Evolutionary conservation across 345 rosid species (phyloP).

Genomic region (Bretschneidera sinensis): DNA sequence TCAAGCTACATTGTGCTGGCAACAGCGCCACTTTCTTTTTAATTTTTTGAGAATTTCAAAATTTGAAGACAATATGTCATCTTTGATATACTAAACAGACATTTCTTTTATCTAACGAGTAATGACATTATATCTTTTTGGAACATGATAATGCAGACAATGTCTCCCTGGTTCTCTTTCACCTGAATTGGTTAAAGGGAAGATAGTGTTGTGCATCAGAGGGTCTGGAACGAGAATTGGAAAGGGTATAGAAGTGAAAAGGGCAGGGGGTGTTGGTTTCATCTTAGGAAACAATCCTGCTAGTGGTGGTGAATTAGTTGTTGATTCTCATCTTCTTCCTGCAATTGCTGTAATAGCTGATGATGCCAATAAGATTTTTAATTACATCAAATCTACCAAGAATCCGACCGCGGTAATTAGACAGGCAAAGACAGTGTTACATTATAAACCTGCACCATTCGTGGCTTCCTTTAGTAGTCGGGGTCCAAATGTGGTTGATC

Average conservation of each 20-base stretch:
- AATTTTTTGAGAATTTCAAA: too few relatives aligned
- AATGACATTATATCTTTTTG: too few relatives aligned
- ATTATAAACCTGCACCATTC: conserved; percentile 51
- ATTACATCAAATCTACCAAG: conserved; percentile 55
- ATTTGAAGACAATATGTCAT: neutral
- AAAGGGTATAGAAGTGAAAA: conserved; percentile 73
- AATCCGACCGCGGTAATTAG: conserved; percentile 47
- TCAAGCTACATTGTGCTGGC: too few relatives aligned
- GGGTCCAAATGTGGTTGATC: conserved; percentile 65
- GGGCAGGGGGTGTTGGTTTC: conserved; percentile 76
- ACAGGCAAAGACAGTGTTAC: conserved; percentile 38
- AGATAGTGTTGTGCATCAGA: conserved; percentile 71
- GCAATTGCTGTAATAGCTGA: conserved; percentile 34
- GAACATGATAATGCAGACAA: conserved; percentile 34
- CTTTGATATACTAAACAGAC: too few relatives aligned
- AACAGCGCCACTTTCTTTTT: too few relatives aligned
- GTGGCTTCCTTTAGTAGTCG: conserved; percentile 70
- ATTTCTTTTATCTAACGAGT: too few relatives aligned
- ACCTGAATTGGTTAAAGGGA: conserved; percentile 59
- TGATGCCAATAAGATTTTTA: conserved; percentile 33
- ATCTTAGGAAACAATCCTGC: conserved; percentile 45
- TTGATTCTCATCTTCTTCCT: conserved; percentile 60
- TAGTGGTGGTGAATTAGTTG: conserved; percentile 23
- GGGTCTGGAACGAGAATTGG: conserved; percentile 51
- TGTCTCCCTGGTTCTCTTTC: conserved; percentile 63